Evolutionary conservation across 805 yeast species (phyloP), one percentile per base, ranked within the genome.

Genomic region (Kodamaea nitidulidarum): DNA sequence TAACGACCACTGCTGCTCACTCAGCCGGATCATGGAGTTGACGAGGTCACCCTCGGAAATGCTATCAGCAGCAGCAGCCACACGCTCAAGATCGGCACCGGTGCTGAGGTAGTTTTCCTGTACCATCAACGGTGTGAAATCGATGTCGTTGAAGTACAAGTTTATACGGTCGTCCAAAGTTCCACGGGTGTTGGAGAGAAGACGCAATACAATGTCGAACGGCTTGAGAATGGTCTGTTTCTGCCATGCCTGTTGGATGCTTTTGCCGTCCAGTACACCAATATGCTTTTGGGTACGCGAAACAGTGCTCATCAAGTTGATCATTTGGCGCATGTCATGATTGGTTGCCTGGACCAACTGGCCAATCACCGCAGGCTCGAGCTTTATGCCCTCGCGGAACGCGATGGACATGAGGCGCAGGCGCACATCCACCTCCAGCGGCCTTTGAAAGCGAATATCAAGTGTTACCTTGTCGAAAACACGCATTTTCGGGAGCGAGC

Each of bases 1-100:
- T 43, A 91, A 70, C 44, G 93, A 79, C 98, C 98, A 90, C 50
- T 85, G 86, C 60, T 91, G 98, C 49, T 90, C 96, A 29, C 91
- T 76, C 32, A 95, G 84, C 55, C 95, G 85, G 42, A 93, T 91
- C 56, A 78, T 72, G 18, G 79, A 69, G 54, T 88, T 96, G 17
- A 90, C 83, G 16, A 83, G 58, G 59, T 93, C 98, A 10, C 88
- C 84, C 40, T 75, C 74, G n/a, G 95, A 84, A 33, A 93, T 86
- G 35, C 86, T 76, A 49, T 88, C 88, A 0, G 98, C 87, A 0
- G 98, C 98, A 20, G 70, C 64, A 1, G 87, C 83, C 1, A 83
- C 80, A 12, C 80, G 65, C 46, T 75, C 70, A 42, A 91, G 61
- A n/a, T 74, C 67, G 11, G 14, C 17, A 14, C 24, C 15, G 0